Conservation (phyloP, 805 yeast genomes). For the Candida arabinofermentans region DNA sequence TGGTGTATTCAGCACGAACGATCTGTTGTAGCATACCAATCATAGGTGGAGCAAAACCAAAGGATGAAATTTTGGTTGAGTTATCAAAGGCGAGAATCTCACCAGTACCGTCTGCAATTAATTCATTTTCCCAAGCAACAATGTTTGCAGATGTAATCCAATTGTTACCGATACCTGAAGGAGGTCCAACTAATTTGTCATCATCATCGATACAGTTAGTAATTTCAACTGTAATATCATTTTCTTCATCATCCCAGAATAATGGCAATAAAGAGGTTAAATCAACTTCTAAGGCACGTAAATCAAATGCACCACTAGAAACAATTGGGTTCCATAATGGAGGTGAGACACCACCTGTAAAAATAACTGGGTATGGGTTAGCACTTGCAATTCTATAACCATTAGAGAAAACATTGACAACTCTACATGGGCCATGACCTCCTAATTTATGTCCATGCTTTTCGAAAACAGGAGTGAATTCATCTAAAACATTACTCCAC, state of each 20-base stretch:
- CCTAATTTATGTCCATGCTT: constrained; percentile 36
- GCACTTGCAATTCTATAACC: constrained; percentile 56
- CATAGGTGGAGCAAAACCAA: constrained; percentile 37
- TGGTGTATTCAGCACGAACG: constrained; percentile 33
- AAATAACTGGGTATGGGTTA: constrained; percentile 70
- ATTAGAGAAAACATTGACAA: constrained; percentile 57
- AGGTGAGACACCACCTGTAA: constrained; percentile 80
- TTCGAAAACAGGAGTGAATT: constrained; percentile 37
- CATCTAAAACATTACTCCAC: constrained; percentile 61
- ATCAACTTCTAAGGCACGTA: constrained; percentile 67
- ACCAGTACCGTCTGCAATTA: constrained; percentile 39
- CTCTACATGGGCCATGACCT: constrained; percentile 72
- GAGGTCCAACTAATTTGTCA: constrained; percentile 19
- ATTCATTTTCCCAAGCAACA: constrained; percentile 47
- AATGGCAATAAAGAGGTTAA: constrained; percentile 64
- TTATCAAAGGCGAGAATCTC: constrained; percentile 28
- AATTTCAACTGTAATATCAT: constrained; percentile 43
- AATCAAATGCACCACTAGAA: constrained; percentile 67
- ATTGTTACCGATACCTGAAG: constrained; percentile 42
- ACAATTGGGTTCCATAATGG: constrained; percentile 80
- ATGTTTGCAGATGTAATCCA: constrained; percentile 61
- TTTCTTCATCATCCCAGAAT: constrained; percentile 49
- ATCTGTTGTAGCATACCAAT: constrained; percentile 36
- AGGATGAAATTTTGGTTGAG: constrained; percentile 26
- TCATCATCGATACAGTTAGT: constrained; percentile 47